phyloP scores from a whole-genome alignment of 2,329 filamentous ascomycete species.

The Hysterium pulicare region DNA sequence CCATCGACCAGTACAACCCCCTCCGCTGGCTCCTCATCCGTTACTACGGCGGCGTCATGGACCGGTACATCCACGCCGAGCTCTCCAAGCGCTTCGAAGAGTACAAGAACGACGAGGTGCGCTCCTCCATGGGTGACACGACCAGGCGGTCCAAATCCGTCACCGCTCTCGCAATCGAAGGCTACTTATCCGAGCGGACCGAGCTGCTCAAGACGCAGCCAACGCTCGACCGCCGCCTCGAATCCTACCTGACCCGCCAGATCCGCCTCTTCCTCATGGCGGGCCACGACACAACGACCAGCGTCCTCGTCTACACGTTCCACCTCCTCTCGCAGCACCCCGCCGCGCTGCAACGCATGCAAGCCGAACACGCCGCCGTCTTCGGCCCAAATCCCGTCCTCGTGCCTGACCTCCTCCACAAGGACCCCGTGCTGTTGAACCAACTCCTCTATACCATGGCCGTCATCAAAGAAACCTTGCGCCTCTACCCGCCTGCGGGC shows the following conservation, averaged over 20 bases:
- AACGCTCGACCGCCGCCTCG: conserved; percentile 12
- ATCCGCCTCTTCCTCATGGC: conserved; percentile 24
- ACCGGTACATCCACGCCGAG: background rate
- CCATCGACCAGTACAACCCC: background rate
- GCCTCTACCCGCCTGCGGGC: conserved; percentile 32
- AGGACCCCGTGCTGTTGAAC: conserved; percentile 26
- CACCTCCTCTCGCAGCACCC: conserved; percentile 28
- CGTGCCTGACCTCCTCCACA: conserved; percentile 11
- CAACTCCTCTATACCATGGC: conserved; percentile 27
- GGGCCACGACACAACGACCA: conserved; percentile 22
- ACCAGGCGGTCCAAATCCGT: background rate
- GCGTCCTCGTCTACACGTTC: conserved; percentile 18
- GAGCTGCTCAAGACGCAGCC: background rate
- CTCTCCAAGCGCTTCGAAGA: background rate
- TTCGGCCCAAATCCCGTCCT: conserved; percentile 21
- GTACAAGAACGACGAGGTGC: background rate
- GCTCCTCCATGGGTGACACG: background rate
- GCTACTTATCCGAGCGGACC: background rate
- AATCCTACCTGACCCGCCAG: conserved; percentile 12
- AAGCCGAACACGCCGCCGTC: conserved; percentile 28
- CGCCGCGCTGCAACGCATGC: conserved; percentile 14
- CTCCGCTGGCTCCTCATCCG: background rate
- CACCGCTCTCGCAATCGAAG: background rate
- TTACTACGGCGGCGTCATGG: background rate
- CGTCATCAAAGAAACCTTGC: conserved; percentile 34